These are phyloP conservation scores for Cucurbitaria berberidis DNA, from an alignment of 2,329 filamentous ascomycete species.

Conservation along the genomic window DNA sequence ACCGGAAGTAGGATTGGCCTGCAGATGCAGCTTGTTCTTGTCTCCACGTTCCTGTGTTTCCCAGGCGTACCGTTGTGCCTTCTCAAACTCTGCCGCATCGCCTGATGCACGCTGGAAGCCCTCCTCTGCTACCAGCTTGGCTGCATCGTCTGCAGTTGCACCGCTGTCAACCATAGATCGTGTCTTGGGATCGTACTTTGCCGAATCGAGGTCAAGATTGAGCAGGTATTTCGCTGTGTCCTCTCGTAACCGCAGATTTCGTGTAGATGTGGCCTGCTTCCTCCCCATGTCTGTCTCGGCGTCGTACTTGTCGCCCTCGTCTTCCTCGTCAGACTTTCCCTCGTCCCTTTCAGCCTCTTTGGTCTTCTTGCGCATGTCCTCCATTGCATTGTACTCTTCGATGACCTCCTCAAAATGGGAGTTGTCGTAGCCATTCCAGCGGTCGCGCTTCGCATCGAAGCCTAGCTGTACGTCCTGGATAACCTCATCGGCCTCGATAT, in stretches of 20 bases:
- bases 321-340: conserved; percentile 55
- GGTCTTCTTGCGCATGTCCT: conserved; percentile 68
- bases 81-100: conserved; percentile 91
- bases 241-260: conserved; percentile 89
- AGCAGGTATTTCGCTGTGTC: conserved; percentile 97
- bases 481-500: conserved; percentile 91
- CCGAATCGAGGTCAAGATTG: conserved; percentile 93
- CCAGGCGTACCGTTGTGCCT: conserved; percentile 90
- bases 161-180: conserved; percentile 87
- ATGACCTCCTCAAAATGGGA: conserved; percentile 86
- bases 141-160: conserved; percentile 78
- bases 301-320: conserved; percentile 73
- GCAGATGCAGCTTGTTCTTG: conserved; percentile 82
- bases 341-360: conserved; percentile 48
- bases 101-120: conserved; percentile 88
- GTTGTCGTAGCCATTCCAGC: conserved; percentile 97
- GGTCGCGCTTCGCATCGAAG: conserved; percentile 96
- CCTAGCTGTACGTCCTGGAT: conserved; percentile 85
- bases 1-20: conserved; percentile 94
- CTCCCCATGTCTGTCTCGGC: conserved; percentile 97
- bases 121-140: conserved; percentile 86
- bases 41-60: conserved; percentile 86
- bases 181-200: conserved; percentile 97
- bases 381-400: conserved; percentile 85
- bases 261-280: conserved; percentile 86